Percentiles rank a stretch among this genome's conserved stretches.
phyloP scores from a whole-genome alignment of 2,329 filamentous ascomycete species.

The Colletotrichum australisinense region DNA sequence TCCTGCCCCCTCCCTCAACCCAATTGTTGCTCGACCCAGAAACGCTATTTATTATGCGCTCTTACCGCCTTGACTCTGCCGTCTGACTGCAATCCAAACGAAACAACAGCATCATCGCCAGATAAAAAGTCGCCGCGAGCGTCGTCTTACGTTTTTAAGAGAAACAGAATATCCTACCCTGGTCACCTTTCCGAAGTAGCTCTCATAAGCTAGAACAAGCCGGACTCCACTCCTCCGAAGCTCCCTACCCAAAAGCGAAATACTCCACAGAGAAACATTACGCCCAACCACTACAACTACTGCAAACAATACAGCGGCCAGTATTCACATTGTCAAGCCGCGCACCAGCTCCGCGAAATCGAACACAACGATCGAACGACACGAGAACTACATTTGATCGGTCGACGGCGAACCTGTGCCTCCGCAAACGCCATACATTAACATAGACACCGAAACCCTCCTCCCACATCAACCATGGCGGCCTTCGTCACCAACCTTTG shows the following conservation, averaged over 20 bases:
- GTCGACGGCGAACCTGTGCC: neutral
- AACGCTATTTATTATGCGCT: slow-evolving; percentile 34
- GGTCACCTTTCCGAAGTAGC: neutral
- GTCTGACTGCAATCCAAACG: slow-evolving; percentile 6
- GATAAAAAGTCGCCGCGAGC: neutral
- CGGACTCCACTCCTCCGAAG: neutral
- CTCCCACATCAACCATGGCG: slow-evolving; percentile 58
- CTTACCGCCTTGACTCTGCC: slow-evolving; percentile 19
- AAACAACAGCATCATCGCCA: neutral
- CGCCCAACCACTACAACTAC: neutral
- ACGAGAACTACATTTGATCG: neutral
- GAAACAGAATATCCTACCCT: neutral
- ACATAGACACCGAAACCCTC: neutral
- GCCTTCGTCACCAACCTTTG: slow-evolving; percentile 81
- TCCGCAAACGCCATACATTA: neutral
- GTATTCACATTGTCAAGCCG: neutral
- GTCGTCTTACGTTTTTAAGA: neutral
- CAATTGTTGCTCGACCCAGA: slow-evolving; percentile 6
- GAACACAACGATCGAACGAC: neutral
- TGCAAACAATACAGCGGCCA: neutral
- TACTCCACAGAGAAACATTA: neutral
- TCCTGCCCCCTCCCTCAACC: slow-evolving; percentile 1
- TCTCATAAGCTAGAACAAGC: neutral
- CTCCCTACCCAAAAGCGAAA: neutral
- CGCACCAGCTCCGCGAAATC: neutral